phyloP scores from a whole-genome alignment of 2,329 filamentous ascomycete species.

The Trichoderma sp. region DNA sequence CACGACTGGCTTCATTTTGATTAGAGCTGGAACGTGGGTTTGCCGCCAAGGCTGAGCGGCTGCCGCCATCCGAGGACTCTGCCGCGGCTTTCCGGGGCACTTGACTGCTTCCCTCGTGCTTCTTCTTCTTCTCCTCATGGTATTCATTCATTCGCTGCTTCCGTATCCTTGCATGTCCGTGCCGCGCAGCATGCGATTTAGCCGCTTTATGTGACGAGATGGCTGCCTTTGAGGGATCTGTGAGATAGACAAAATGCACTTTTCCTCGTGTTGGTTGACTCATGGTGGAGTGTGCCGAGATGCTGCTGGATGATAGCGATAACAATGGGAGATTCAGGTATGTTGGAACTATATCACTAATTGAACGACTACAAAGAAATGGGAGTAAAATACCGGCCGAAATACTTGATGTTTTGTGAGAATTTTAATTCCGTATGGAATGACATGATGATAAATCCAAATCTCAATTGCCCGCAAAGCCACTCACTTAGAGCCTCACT shows the following conservation, averaged over 20 bases:
- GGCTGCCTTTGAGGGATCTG: background rate
- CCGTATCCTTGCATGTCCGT: slow-evolving; percentile 7
- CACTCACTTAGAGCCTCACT: background rate
- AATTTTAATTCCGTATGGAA: background rate
- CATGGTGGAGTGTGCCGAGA: background rate
- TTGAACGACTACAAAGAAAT: background rate
- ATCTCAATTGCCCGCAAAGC: background rate
- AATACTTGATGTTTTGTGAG: background rate
- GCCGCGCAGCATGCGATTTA: slow-evolving; percentile 8
- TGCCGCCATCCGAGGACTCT: background rate
- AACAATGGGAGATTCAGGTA: background rate
- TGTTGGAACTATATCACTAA: background rate
- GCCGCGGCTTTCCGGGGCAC: background rate
- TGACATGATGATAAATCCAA: slow-evolving; percentile 5
- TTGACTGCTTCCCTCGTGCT: background rate
- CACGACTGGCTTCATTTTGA: background rate
- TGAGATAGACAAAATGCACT: slow-evolving; percentile 7
- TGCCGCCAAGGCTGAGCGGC: background rate
- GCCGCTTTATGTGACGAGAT: slow-evolving; percentile 9
- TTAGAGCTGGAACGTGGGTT: background rate
- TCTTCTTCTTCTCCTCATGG: background rate
- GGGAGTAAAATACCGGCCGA: background rate
- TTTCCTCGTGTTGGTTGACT: background rate
- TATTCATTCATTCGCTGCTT: slow-evolving; percentile 4
- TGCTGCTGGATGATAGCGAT: background rate